phyloP scores from a whole-genome alignment of 1,284 basidiomycete genomes.

The Trametes polyzona region DNA sequence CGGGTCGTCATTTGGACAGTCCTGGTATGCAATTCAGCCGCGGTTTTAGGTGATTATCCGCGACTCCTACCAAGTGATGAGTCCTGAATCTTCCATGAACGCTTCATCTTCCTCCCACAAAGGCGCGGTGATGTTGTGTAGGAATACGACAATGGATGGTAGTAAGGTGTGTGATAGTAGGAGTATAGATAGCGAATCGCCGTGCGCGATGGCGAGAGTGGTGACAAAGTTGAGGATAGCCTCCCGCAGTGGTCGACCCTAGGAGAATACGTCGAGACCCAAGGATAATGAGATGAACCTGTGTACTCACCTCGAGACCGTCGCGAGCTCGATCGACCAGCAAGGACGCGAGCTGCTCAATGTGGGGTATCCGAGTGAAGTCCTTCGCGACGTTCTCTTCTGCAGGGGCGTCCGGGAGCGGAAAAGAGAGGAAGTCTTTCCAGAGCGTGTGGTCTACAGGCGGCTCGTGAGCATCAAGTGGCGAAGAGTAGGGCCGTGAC shows the following conservation, averaged over 20 bases:
- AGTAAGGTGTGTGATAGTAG: conserved; percentile 57
- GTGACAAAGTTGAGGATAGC: conserved; percentile 60
- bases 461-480: too few species aligned
- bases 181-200: conserved; percentile 53
- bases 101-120: conserved; percentile 69
- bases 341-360: conserved; percentile 56
- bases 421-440: conserved; percentile 41
- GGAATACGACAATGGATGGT: conserved; percentile 61
- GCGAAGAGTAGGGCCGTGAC: too few species aligned
- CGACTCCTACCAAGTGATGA: conserved; percentile 43
- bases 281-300: conserved; percentile 1
- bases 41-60: neutral
- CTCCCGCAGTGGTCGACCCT: conserved; percentile 49
- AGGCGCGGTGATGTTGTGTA: conserved; percentile 53
- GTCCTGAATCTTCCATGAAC: conserved; percentile 44
- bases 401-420: conserved; percentile 23
- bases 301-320: conserved; percentile 46
- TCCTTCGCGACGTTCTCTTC: conserved; percentile 28
- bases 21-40: too few species aligned
- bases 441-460: conserved; percentile 43
- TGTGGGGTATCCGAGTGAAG: conserved; percentile 44
- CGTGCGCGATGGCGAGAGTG: conserved; percentile 55
- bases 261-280: neutral
- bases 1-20: conserved; percentile 53
- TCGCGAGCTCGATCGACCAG: conserved; percentile 50